Evolutionary conservation across 768 basidiomycete genomes (phyloP).

Genomic region (Leccinum variicolor): DNA sequence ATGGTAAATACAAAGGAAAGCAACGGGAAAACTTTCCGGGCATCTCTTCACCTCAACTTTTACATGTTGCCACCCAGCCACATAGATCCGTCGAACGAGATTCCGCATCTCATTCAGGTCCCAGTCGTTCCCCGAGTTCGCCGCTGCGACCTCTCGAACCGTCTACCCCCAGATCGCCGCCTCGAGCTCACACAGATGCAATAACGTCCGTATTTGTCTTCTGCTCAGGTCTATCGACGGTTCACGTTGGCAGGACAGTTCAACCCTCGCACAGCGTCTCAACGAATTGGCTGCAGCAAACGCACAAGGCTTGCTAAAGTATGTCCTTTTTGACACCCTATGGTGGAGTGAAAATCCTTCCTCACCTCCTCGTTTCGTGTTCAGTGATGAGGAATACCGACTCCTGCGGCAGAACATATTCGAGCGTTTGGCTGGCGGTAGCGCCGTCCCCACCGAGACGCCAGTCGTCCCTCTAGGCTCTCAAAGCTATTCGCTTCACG

Average conservation of each 20-base stretch:
- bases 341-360: background rate
- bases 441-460: conserved; percentile 56
- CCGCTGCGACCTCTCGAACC: conserved; percentile 23
- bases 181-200: conserved; percentile 39
- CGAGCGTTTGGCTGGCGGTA: conserved; percentile 64
- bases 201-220: conserved; percentile 48
- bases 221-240: conserved; percentile 6
- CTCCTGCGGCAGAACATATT: conserved; percentile 81
- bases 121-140: conserved; percentile 19
- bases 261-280: conserved; percentile 75
- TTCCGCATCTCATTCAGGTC: conserved; percentile 10
- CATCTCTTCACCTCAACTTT: conserved; percentile 33
- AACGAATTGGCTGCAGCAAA: conserved; percentile 80
- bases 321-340: conserved; percentile 24
- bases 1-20: conserved; percentile 58
- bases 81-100: conserved; percentile 20
- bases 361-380: conserved; percentile 6
- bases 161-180: conserved; percentile 19
- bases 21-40: conserved; percentile 41
- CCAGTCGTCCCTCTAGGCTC: conserved; percentile 57
- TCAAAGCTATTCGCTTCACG: conserved; percentile 26
- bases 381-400: conserved; percentile 83
- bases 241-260: conserved; percentile 37
- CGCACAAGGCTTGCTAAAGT: conserved; percentile 76
- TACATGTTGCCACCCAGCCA: conserved; percentile 18